Conservation (phyloP, 352 stramenopile genomes). For the Globisporangium polare region DNA sequence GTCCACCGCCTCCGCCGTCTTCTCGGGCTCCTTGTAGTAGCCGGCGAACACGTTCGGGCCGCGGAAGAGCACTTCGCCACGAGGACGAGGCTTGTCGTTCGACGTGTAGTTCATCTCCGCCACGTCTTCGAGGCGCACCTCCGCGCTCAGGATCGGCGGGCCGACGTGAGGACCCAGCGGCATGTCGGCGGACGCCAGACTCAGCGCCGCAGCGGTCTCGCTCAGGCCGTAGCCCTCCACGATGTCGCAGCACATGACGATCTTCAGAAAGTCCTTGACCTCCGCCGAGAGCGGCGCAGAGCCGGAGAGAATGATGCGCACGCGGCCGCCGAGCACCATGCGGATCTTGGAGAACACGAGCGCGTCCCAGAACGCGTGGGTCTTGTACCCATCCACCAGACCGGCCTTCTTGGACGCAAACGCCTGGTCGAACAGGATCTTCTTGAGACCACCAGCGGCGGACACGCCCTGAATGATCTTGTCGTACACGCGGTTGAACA, state of each 20-base stretch:
- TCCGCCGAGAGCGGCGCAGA: constrained; percentile 92
- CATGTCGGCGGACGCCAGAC: constrained; percentile 56
- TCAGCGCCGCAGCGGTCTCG: constrained; percentile 87
- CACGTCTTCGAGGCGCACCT: constrained; percentile 94
- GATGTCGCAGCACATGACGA: constrained; percentile 90
- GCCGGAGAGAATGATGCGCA: constrained; percentile 90
- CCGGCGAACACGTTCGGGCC: constrained; percentile 83
- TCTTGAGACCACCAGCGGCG: constrained; percentile 52
- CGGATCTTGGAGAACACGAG: constrained; percentile 96
- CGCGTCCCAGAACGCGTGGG: constrained; percentile 89
- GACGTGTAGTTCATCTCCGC: constrained; percentile 96
- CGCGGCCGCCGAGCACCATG: constrained; percentile 86
- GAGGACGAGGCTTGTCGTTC: constrained; percentile 64
- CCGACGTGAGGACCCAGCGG: constrained; percentile 90
- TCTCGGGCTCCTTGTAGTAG: constrained; percentile 95
- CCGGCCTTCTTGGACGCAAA: constrained; percentile 51
- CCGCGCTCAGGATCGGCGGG: constrained; percentile 72
- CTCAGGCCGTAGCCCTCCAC: constrained; percentile 97
- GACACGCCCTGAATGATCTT: constrained; percentile 86
- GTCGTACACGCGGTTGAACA: constrained; percentile 97
- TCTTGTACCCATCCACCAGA: constrained; percentile 53
- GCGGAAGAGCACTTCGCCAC: constrained; percentile 66
- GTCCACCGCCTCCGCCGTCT: constrained; percentile 91
- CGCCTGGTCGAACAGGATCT: constrained; percentile 68
- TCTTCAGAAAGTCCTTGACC: constrained; percentile 96